phyloP scores from a whole-genome alignment of 257 asterid genomes.

The Solanum piurae region DNA sequence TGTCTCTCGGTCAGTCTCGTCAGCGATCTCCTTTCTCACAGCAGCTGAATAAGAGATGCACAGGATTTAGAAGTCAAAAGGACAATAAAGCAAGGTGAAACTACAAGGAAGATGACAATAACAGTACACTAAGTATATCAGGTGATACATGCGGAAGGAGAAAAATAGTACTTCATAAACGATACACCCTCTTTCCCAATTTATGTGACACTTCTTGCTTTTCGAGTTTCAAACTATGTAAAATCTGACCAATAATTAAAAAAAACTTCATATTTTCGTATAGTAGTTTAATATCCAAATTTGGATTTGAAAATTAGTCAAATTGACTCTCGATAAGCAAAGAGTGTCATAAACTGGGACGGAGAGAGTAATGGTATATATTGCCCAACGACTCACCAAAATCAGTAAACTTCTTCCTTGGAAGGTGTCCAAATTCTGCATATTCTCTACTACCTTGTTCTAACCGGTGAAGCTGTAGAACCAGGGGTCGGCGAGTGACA shows the following conservation, averaged over 20 bases:
- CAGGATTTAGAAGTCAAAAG: slow-evolving; percentile 3
- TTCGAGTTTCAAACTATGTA: not conserved
- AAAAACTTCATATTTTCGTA: not conserved
- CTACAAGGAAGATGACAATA: not conserved
- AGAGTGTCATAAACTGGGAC: not conserved
- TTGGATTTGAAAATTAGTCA: not conserved
- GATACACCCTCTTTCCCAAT: not conserved
- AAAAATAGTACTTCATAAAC: not conserved
- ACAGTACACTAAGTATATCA: not conserved
- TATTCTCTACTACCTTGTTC: slow-evolving; percentile 86
- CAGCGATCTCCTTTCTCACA: slow-evolving; percentile 83
- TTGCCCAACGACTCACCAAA: slow-evolving; percentile 48
- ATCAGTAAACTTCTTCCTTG: slow-evolving; percentile 74
- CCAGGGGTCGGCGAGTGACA: slow-evolving; percentile 97
- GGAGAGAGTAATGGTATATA: not conserved
- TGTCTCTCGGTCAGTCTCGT: slow-evolving; percentile 96
- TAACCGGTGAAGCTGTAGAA: slow-evolving; percentile 84
- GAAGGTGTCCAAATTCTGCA: slow-evolving; percentile 97
- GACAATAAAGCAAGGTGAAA: not conserved
- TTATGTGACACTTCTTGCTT: not conserved
- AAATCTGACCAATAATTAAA: not conserved
- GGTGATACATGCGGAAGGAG: not conserved
- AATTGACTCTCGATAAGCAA: not conserved
- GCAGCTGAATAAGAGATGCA: slow-evolving; percentile 54
- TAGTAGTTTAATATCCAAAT: not conserved